phyloP scores from a whole-genome alignment of 148 eudicot species.

The Heliosperma pusillum region DNA sequence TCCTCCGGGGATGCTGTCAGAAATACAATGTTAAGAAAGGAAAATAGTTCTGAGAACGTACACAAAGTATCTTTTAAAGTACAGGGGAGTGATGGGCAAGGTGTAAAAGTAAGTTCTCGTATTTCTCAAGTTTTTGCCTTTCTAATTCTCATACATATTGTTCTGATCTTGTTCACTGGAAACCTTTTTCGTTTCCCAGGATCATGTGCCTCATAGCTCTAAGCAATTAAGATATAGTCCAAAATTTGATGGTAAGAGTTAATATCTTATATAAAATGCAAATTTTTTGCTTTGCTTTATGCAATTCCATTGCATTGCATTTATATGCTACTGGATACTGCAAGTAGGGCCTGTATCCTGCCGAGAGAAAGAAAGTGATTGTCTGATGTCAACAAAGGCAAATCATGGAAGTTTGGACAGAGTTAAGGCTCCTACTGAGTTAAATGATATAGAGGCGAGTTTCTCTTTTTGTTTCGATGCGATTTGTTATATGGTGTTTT shows the following conservation, averaged over 20 bases:
- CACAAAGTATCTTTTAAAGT: constrained; percentile 5
- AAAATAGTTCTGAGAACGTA: constrained; percentile 2
- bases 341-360: constrained; percentile 14
- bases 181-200: constrained; percentile 14
- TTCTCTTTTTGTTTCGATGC: not conserved
- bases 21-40: not conserved
- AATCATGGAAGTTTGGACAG: not conserved
- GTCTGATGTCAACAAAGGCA: constrained; percentile 1
- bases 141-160: constrained; percentile 3
- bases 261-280: not conserved
- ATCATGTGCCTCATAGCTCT: constrained; percentile 14
- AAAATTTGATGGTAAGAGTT: constrained; percentile 20
- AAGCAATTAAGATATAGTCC: constrained; percentile 14
- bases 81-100: constrained; percentile 10
- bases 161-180: constrained; percentile 4
- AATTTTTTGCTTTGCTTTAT: too few species aligned
- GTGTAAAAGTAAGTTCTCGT: constrained; percentile 24
- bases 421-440: constrained; percentile 6
- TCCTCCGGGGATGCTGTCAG: constrained; percentile 8
- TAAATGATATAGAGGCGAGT: constrained; percentile 16
- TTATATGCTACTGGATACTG: not conserved
- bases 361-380: constrained; percentile 7
- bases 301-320: not conserved
- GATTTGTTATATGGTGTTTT: not conserved
- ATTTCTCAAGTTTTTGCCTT: not conserved